A percentile compares a stretch with the other conserved stretches of the same genome.
Conservation (phyloP, 106 monocot genomes). For the Allium fistulosum region DNA sequence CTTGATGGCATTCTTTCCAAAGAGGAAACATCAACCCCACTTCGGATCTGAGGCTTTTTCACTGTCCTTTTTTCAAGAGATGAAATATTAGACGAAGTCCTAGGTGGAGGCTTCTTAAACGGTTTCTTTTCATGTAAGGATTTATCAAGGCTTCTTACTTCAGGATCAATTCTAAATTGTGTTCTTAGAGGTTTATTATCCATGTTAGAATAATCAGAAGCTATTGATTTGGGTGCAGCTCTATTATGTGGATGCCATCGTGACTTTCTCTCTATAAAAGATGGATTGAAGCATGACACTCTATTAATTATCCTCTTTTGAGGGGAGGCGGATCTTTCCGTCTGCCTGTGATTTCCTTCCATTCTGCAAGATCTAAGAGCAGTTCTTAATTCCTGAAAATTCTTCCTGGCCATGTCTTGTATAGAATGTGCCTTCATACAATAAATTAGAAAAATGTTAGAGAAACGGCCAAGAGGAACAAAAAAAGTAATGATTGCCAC, state of each 20-base stretch:
- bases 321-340: slow-evolving; percentile 13
- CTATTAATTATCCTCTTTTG: slow-evolving; percentile 13
- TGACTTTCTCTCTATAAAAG: slow-evolving; percentile 15
- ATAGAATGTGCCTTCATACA: slow-evolving; percentile 65
- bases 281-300: slow-evolving; percentile 1
- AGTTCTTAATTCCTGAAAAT: slow-evolving; percentile 57
- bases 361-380: slow-evolving; percentile 19
- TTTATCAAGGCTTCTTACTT: neutral
- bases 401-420: slow-evolving; percentile 79
- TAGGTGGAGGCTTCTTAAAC: slow-evolving; percentile 4
- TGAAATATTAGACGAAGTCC: neutral
- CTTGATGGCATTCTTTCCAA: slow-evolving; percentile 3
- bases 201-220: slow-evolving; percentile 7
- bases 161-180: slow-evolving; percentile 1
- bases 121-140: slow-evolving; percentile 8
- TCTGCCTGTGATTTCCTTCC: slow-evolving; percentile 21
- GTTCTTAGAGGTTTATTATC: slow-evolving; percentile 10
- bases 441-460: neutral
- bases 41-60: neutral
- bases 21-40: neutral
- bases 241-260: slow-evolving; percentile 4
- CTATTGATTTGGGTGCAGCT: slow-evolving; percentile 1
- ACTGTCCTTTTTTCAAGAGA: slow-evolving; percentile 15
- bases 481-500: neutral
- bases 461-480: neutral